phyloP scores from a whole-genome alignment of 1,284 basidiomycete genomes.

The Cryptococcus hybrid region DNA sequence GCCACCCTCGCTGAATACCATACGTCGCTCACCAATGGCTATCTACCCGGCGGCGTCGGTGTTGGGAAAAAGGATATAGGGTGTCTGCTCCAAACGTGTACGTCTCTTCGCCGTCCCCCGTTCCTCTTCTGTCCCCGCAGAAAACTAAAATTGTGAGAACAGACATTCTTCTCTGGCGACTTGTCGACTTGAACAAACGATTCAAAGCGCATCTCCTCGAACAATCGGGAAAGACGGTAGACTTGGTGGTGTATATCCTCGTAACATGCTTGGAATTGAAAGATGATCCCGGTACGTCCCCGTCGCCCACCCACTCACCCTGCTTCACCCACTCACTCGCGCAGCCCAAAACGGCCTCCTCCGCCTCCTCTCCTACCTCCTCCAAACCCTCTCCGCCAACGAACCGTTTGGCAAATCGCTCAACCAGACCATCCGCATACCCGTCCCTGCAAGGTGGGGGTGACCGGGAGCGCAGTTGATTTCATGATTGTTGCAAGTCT shows the following conservation, averaged over 20 bases:
- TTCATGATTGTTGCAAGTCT: conserved; percentile 76
- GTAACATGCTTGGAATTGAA: conserved; percentile 80
- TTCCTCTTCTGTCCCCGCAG: not conserved
- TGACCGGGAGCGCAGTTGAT: conserved; percentile 72
- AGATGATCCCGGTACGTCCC: conserved; percentile 74
- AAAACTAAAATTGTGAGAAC: conserved; percentile 5
- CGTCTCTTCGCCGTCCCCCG: conserved; percentile 34
- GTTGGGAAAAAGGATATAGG: conserved; percentile 66
- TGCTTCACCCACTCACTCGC: not conserved
- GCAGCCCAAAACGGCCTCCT: conserved; percentile 86
- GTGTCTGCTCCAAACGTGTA: conserved; percentile 75
- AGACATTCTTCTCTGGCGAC: conserved; percentile 88
- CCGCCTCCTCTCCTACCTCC: conserved; percentile 82
- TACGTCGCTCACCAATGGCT: conserved; percentile 66
- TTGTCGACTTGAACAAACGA: conserved; percentile 91
- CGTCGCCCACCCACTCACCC: conserved; percentile 7
- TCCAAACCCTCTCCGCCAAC: conserved; percentile 88
- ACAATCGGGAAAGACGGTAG: conserved; percentile 66
- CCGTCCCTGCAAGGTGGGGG: conserved; percentile 71
- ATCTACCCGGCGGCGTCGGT: conserved; percentile 65
- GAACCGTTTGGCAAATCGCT: conserved; percentile 68
- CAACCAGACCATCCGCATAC: conserved; percentile 56
- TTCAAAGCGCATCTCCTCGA: conserved; percentile 77
- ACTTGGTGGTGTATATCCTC: conserved; percentile 72
- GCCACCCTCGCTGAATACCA: conserved; percentile 67